Evolutionary conservation across 179 eudicot species (phyloP).

Genomic region (Corrigiola litoralis): DNA sequence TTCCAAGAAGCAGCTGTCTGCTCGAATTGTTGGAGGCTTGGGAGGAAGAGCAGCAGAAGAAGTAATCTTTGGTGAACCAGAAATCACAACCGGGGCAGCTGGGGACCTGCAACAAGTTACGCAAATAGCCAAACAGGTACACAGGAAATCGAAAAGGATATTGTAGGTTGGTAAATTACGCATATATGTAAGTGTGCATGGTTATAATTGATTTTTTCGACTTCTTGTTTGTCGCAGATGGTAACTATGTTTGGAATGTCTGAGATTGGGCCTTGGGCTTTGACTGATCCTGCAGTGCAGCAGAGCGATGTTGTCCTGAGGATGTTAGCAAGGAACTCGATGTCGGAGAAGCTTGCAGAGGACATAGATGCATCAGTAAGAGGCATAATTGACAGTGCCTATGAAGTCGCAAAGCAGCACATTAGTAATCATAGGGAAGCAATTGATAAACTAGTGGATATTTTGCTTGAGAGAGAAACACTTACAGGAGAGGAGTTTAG

Average conservation of each 20-base stretch:
- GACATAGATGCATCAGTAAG: slow-evolving; percentile 53
- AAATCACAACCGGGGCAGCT: slow-evolving; percentile 75
- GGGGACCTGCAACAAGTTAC: slow-evolving; percentile 67
- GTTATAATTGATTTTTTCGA: background rate
- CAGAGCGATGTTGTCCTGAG: slow-evolving; percentile 59
- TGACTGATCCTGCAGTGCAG: slow-evolving; percentile 54
- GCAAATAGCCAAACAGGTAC: slow-evolving; percentile 70
- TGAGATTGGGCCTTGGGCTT: slow-evolving; percentile 68
- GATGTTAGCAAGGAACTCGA: slow-evolving; percentile 66
- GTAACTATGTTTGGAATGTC: slow-evolving; percentile 72
- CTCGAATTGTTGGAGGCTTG: slow-evolving; percentile 66
- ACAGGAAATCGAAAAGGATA: background rate
- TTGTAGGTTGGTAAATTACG: no score
- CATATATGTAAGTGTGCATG: no score
- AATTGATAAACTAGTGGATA: slow-evolving; percentile 59
- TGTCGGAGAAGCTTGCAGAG: slow-evolving; percentile 79
- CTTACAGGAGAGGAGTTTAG: slow-evolving; percentile 62
- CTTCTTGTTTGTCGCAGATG: slow-evolving; percentile 37
- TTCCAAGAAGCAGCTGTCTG: slow-evolving; percentile 59
- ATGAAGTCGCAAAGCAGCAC: slow-evolving; percentile 49
- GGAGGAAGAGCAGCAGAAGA: slow-evolving; percentile 83
- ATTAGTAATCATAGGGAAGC: slow-evolving; percentile 60
- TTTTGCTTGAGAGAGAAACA: slow-evolving; percentile 59
- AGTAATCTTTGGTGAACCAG: slow-evolving; percentile 64
- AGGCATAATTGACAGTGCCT: slow-evolving; percentile 43